phyloP scores from a whole-genome alignment of 306 rosid genomes.

The Betula pendula region DNA sequence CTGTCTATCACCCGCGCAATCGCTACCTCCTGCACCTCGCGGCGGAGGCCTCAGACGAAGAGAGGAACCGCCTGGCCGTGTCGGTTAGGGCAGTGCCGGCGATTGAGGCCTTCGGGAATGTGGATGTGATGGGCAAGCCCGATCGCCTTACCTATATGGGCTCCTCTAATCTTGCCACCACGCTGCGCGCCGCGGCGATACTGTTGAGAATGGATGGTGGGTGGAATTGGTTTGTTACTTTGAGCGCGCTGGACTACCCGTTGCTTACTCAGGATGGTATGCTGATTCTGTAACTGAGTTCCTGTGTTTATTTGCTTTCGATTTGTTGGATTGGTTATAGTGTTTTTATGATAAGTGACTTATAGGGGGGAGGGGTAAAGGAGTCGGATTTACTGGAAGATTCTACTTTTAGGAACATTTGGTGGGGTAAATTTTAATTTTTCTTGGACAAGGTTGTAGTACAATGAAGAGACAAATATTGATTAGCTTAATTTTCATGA shows the following conservation, averaged over 20 bases:
- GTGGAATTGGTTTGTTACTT: constrained; percentile 88
- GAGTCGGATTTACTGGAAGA: neutral
- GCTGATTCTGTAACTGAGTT: constrained; percentile 34
- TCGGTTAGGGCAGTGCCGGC: constrained; percentile 61
- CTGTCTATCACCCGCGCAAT: constrained; percentile 87
- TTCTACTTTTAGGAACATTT: neutral
- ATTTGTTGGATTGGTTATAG: neutral
- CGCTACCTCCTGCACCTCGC: constrained; percentile 75
- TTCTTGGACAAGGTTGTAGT: neutral
- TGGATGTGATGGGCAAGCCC: constrained; percentile 81
- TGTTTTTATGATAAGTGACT: neutral
- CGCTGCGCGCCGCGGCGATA: constrained; percentile 80
- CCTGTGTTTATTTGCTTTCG: neutral
- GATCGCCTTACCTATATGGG: constrained; percentile 83
- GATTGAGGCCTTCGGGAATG: constrained; percentile 78
- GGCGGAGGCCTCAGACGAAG: constrained; percentile 67
- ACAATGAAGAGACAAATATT: neutral
- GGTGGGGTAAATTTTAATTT: neutral
- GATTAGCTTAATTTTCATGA: neutral
- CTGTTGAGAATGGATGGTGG: constrained; percentile 72
- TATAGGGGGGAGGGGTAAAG: neutral
- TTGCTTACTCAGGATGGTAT: constrained; percentile 94
- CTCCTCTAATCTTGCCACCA: constrained; percentile 65
- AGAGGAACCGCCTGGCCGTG: constrained; percentile 47
- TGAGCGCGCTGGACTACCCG: constrained; percentile 88